phyloP scores from a whole-genome alignment of 352 stramenopile genomes.

The Phytopythium vexans region DNA sequence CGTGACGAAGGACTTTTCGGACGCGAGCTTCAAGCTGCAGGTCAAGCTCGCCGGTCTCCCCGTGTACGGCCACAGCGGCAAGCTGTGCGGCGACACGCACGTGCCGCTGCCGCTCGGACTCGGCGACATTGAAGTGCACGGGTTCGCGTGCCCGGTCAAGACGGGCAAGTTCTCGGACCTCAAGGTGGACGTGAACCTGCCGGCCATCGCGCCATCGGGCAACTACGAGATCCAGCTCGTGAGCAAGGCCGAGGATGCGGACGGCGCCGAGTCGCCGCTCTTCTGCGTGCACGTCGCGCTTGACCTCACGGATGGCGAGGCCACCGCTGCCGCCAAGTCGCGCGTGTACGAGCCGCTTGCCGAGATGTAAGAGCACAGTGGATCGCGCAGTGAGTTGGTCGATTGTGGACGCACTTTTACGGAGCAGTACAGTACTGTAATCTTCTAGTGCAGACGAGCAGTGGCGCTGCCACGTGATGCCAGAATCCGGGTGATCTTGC shows the following conservation, averaged over 20 bases:
- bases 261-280: conserved; percentile 33
- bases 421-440: too few species aligned
- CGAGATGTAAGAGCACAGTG: conserved; percentile 44
- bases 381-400: too few species aligned
- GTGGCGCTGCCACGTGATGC: too few species aligned
- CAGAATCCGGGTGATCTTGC: too few species aligned
- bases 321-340: conserved; percentile 28
- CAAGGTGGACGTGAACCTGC: conserved; percentile 81
- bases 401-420: not conserved
- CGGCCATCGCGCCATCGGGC: conserved; percentile 68
- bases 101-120: conserved; percentile 77
- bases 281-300: conserved; percentile 83
- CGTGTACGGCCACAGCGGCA: conserved; percentile 70
- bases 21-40: conserved; percentile 63
- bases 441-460: too few species aligned
- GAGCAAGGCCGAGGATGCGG: conserved; percentile 31
- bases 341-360: conserved; percentile 68
- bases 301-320: conserved; percentile 39
- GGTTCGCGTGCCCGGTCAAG: conserved; percentile 70
- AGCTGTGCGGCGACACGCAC: conserved; percentile 76
- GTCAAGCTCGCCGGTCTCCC: conserved; percentile 71
- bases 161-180: conserved; percentile 62
- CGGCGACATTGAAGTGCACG: conserved; percentile 83
- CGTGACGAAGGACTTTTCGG: conserved; percentile 59
- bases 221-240: conserved; percentile 83